These are phyloP conservation scores for Juncus effusus DNA, from an alignment of 176 grass and related monocot species.

Conservation along the genomic window DNA sequence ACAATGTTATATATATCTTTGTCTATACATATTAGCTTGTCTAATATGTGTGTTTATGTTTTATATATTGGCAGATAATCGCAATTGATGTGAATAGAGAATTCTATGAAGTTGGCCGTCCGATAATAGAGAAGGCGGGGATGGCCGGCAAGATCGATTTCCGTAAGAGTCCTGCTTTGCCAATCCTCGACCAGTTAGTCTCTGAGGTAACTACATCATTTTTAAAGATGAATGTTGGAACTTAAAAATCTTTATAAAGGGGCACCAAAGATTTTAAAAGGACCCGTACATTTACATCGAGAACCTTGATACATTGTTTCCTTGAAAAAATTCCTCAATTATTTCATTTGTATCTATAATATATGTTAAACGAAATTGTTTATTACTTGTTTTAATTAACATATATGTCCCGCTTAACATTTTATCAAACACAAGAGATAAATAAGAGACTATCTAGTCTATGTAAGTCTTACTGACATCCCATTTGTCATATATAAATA, in stretches of 20 bases:
- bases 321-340: too few species aligned
- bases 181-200: constrained; percentile 38
- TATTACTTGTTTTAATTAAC: too few species aligned
- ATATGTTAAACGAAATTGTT: too few species aligned
- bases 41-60: neutral
- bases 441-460: neutral
- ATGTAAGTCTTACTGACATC: neutral
- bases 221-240: neutral
- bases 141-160: constrained; percentile 65
- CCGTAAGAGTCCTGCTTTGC: constrained; percentile 32
- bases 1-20: neutral
- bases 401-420: too few species aligned
- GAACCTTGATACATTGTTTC: too few species aligned
- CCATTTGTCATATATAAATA: neutral
- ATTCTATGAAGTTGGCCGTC: constrained; percentile 45
- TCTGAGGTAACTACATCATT: constrained; percentile 25
- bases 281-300: too few species aligned
- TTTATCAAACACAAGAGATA: too few species aligned
- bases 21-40: neutral
- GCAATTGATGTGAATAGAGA: constrained; percentile 40
- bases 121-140: constrained; percentile 44
- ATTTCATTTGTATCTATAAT: too few species aligned
- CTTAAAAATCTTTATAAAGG: neutral
- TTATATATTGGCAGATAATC: constrained; percentile 30
- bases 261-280: too few species aligned